phyloP scores from a whole-genome alignment of 2,329 filamentous ascomycete genomes.

The Cyphellophora attinorum region DNA sequence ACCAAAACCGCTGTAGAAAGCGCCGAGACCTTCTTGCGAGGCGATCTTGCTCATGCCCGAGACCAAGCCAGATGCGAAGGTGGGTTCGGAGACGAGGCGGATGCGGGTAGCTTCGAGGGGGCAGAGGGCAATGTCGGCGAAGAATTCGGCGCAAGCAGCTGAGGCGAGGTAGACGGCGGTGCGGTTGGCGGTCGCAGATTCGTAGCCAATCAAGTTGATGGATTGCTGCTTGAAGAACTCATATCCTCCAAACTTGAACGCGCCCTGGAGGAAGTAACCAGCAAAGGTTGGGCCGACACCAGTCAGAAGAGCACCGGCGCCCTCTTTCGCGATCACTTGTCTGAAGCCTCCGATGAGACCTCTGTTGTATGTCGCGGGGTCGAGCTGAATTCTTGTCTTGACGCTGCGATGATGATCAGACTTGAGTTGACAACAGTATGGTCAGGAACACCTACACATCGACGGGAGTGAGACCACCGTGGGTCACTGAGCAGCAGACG shows the following conservation, averaged over 20 bases:
- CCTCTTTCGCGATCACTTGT: slow-evolving; percentile 75
- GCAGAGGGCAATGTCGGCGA: slow-evolving; percentile 62
- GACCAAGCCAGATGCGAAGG: slow-evolving; percentile 70
- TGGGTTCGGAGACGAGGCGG: slow-evolving; percentile 80
- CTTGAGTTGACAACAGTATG: slow-evolving; percentile 20
- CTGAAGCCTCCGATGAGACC: slow-evolving; percentile 79
- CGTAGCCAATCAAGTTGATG: slow-evolving; percentile 70
- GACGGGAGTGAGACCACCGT: slow-evolving; percentile 92
- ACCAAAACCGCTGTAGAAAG: slow-evolving; percentile 87
- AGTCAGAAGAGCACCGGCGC: slow-evolving; percentile 75
- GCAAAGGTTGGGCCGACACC: slow-evolving; percentile 77
- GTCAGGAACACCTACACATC: slow-evolving; percentile 74
- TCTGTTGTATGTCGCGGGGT: slow-evolving; percentile 79
- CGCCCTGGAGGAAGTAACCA: slow-evolving; percentile 89
- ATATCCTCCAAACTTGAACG: slow-evolving; percentile 90
- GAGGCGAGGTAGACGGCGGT: slow-evolving; percentile 70
- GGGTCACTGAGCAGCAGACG: slow-evolving; percentile 95
- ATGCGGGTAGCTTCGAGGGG: slow-evolving; percentile 89
- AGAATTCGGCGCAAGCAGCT: slow-evolving; percentile 53
- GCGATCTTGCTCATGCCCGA: slow-evolving; percentile 75
- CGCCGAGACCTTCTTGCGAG: slow-evolving; percentile 71
- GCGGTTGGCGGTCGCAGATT: slow-evolving; percentile 68
- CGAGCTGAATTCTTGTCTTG: slow-evolving; percentile 93
- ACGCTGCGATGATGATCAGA: slow-evolving; percentile 49
- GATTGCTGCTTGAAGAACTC: slow-evolving; percentile 93